Conservation (phyloP, 2,329 filamentous ascomycete species). For the Aurifilum marmelostoma region DNA sequence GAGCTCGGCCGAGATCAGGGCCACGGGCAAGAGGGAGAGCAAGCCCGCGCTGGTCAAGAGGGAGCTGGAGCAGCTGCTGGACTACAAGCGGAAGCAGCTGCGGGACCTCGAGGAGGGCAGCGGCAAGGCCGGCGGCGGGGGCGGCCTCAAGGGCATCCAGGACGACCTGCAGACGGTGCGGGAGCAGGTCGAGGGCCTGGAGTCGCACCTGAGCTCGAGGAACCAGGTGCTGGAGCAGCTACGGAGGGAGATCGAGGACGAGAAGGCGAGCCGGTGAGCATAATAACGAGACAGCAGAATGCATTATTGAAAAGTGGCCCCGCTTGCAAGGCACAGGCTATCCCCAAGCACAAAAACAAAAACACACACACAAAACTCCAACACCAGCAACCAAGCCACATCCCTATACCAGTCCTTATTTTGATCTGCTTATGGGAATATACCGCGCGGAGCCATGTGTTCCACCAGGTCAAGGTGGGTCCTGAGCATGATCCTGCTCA, state of each 20-base stretch:
- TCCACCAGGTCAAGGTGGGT: constrained; percentile 5
- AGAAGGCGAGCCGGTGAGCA: constrained; percentile 63
- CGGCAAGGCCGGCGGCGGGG: constrained; percentile 69
- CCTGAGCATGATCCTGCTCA: constrained; percentile 21
- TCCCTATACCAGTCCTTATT: background rate
- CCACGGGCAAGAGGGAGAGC: constrained; percentile 68
- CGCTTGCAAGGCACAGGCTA: background rate
- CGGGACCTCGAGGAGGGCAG: constrained; percentile 74
- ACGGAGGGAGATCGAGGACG: constrained; percentile 81
- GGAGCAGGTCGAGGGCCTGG: constrained; percentile 91
- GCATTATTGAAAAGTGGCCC: constrained; percentile 12
- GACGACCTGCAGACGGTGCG: constrained; percentile 90
- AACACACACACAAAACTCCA: constrained; percentile 1
- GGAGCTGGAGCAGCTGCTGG: constrained; percentile 89
- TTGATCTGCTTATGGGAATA: constrained; percentile 12
- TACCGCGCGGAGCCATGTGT: constrained; percentile 8
- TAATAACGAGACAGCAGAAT: constrained; percentile 10
- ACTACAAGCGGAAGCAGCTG: constrained; percentile 87
- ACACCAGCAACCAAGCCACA: background rate
- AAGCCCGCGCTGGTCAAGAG: constrained; percentile 92
- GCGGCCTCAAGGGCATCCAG: constrained; percentile 73
- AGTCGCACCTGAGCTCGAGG: constrained; percentile 77
- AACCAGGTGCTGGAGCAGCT: constrained; percentile 77
- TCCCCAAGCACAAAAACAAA: background rate
- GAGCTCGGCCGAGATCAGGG: constrained; percentile 67